Evolutionary conservation across 164 flowering plant genomes (phyloP), one percentile per base, ranked within the genome.

Genomic region (Saururus chinensis): DNA sequence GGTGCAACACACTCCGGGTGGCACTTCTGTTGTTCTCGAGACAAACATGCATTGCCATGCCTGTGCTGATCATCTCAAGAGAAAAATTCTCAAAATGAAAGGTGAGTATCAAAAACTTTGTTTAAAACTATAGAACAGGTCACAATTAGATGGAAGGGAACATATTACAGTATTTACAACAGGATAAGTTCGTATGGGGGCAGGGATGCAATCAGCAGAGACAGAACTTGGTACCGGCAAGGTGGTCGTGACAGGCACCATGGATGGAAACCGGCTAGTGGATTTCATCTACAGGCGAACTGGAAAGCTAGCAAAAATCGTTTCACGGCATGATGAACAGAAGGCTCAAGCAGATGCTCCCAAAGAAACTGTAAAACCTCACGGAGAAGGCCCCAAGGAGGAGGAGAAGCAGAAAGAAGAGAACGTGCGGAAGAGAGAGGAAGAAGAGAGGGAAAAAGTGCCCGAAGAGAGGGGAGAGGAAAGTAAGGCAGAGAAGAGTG

Each of bases 41-140:
- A 88, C 89, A 19, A 86, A 86, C 77, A 87, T 92, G 98, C 98
- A 92, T 66, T 92, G 98, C 53, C 86, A 82, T 66, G 93, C 93
- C 17, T 92, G 98, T 63, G 95, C 98, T 23, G 78, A 72, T 61
- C 96, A 89, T 59, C 89, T 92, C 25, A 87, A 85, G 82, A 82
- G 61, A 57, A 92, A 88, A 76, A 89, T 92, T 24, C 93, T 89
- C 60, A 80, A 86, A 74, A 84, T 92, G 96, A 89, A 81, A 86
- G 98, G 98, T 89, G 75, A 14, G 37, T 30, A 30, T 30, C 37
- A 30, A 30, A 30, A 2, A 30, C 37, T 30, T 30, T 2, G 6
- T 30, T 30, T 30, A 6, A 30, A 30, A 30, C 37, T 30, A 30
- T 30, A 30, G 6, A 30, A 30, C 37, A 30, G 37, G 37, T 30